Conservation (phyloP, 306 rosid species). For the Cercis canadensis region DNA sequence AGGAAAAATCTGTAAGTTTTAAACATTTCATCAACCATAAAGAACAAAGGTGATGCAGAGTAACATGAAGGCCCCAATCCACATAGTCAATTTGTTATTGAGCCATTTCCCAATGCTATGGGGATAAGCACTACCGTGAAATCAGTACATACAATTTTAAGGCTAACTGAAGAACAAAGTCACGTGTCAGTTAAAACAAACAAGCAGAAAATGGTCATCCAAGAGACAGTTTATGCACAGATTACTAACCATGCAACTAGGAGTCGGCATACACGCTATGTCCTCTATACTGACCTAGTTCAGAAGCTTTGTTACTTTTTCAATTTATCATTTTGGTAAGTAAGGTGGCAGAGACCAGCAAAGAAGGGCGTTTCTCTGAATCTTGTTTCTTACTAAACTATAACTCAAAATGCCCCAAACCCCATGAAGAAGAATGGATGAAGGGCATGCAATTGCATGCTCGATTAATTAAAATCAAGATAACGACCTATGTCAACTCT, state of each 20-base stretch:
- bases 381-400: no score
- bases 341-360: no score
- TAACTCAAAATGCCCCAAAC: no score
- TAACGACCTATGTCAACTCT: not conserved
- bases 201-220: not conserved
- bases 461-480: not conserved
- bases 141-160: not conserved
- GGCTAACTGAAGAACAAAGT: not conserved
- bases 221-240: not conserved
- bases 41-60: constrained; percentile 22
- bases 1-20: constrained; percentile 66
- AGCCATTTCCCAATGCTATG: constrained; percentile 4
- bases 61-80: constrained; percentile 19
- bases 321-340: not conserved
- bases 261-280: not conserved
- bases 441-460: not conserved
- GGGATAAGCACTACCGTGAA: not conserved
- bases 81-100: not conserved
- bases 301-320: not conserved
- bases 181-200: not conserved
- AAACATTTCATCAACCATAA: constrained; percentile 52
- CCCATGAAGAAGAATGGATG: no score
- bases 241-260: not conserved
- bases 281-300: not conserved
- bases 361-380: no score